Evolutionary conservation across 257 asterid genomes (phyloP).

Genomic region (Primulina huaijiensis): DNA sequence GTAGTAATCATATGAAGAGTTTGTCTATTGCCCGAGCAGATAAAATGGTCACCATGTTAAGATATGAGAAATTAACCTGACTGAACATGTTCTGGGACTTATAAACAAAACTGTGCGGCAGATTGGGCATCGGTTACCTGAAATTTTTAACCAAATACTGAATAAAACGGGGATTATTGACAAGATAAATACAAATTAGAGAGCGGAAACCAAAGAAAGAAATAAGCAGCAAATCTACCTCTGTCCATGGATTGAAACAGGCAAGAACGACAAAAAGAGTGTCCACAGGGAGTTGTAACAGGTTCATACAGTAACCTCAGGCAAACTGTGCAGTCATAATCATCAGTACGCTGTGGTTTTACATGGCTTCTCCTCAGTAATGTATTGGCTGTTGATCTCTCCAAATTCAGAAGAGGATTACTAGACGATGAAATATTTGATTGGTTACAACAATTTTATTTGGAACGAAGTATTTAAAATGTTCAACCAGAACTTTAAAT

Average conservation of each 20-base stretch:
- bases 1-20: background rate
- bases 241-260: constrained; percentile 94
- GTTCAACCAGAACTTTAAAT: background rate
- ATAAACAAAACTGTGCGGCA: constrained; percentile 89
- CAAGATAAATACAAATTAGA: background rate
- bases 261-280: constrained; percentile 95
- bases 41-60: background rate
- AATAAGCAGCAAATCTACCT: constrained; percentile 40
- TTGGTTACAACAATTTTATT: constrained; percentile 1
- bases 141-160: constrained; percentile 20
- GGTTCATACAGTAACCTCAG: constrained; percentile 88
- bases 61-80: constrained; percentile 58
- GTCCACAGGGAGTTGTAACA: constrained; percentile 95
- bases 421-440: constrained; percentile 36
- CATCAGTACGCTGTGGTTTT: constrained; percentile 73
- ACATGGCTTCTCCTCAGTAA: constrained; percentile 51
- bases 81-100: constrained; percentile 76
- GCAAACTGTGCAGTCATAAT: constrained; percentile 94
- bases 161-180: background rate
- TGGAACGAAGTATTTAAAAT: background rate
- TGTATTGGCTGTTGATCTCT: constrained; percentile 41
- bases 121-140: constrained; percentile 90
- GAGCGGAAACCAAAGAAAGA: constrained; percentile 18
- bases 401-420: constrained; percentile 56
- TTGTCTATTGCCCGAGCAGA: background rate